Base-by-base conservation (phyloP, 768 basidiomycete genomes). In the Serendipita sp. region DNA sequence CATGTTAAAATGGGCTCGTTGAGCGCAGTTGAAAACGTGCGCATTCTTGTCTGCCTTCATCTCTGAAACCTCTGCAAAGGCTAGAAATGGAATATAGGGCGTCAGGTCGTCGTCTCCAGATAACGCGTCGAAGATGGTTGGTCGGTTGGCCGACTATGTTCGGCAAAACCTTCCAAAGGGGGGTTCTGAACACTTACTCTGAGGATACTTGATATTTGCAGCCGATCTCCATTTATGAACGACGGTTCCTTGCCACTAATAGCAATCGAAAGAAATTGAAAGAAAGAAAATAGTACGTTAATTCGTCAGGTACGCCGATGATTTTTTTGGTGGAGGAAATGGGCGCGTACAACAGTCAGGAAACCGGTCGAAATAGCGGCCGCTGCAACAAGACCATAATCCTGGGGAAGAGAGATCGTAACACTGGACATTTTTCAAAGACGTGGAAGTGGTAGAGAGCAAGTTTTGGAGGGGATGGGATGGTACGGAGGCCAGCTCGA, bases 1-100 rank as follows among this genome's bases (percentile, higher is more conserved):
- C 34, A 60, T 67, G 66, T 67, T 67, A 37, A 44, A 15, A 48
- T 67, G 66, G 15, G 66, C 66, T 5, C 66, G 64, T 45, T 67
- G 66, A 24, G 66, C 64, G 38, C 66, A 67, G 66, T 67, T 67
- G 63, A 67, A 67, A 15, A 54, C 11, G 53, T 16, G 30, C 13
- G 53, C 53, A 54, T 15, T 32, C 24, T 32, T 15, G 28, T 54
- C 32, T 32, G 16, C 53, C 24, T 54, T 54, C 30, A 32, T 46
- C 45, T 46, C 45, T 13, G 45, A 46, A 18, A 46, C 45, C 18
- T 46, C 45, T 13, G 45, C 45, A 46, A 13, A 46, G 18, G 45
- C 45, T 46, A 46, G 45, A 13, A 46, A 46, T 24, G 24, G 24
- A 24, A 24, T 24, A 24, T 24, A 24, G 24, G 24, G 24, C 24